phyloP scores from a whole-genome alignment of 257 asterid genomes.

The Solanum verrucosum region DNA sequence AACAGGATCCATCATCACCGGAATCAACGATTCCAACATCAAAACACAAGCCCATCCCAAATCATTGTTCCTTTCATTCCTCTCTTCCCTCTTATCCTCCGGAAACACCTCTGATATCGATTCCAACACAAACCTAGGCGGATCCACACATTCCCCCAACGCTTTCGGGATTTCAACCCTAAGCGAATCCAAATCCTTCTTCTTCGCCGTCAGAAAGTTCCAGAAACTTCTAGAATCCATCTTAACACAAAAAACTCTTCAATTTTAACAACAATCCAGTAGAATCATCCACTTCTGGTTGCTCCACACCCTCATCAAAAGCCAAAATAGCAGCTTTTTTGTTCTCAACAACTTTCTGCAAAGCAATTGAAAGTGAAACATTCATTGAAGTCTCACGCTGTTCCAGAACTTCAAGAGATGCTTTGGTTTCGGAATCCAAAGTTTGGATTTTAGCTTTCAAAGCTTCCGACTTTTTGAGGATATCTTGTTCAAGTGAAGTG shows the following conservation, averaged over 20 bases:
- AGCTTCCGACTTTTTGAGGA: slow-evolving; percentile 56
- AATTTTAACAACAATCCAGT: slow-evolving; percentile 52
- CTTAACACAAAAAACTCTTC: slow-evolving; percentile 36
- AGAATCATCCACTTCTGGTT: slow-evolving; percentile 58
- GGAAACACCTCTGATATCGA: slow-evolving; percentile 95
- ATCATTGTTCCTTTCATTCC: slow-evolving; percentile 31
- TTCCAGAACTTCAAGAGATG: slow-evolving; percentile 45
- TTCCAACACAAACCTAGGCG: slow-evolving; percentile 84
- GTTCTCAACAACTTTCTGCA: slow-evolving; percentile 26
- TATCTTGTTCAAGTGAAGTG: slow-evolving; percentile 76
- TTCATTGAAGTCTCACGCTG: slow-evolving; percentile 69
- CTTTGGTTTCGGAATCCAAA: slow-evolving; percentile 44
- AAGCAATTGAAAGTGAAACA: slow-evolving; percentile 42
- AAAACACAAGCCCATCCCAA: slow-evolving; percentile 99
- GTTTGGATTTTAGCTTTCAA: slow-evolving; percentile 43
- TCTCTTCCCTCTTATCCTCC: slow-evolving; percentile 29
- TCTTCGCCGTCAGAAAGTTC: slow-evolving; percentile 53
- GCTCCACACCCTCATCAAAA: background rate
- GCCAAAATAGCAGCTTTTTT: slow-evolving; percentile 7
- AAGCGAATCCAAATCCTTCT: slow-evolving; percentile 72
- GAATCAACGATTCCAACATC: slow-evolving; percentile 86
- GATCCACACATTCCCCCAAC: slow-evolving; percentile 70
- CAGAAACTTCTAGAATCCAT: slow-evolving; percentile 74
- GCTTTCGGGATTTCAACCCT: slow-evolving; percentile 61
- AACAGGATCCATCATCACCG: slow-evolving; percentile 94